Evolutionary conservation across 495 filamentous ascomycete species (phyloP).

Genomic region (Neurospora tetrasperma): DNA sequence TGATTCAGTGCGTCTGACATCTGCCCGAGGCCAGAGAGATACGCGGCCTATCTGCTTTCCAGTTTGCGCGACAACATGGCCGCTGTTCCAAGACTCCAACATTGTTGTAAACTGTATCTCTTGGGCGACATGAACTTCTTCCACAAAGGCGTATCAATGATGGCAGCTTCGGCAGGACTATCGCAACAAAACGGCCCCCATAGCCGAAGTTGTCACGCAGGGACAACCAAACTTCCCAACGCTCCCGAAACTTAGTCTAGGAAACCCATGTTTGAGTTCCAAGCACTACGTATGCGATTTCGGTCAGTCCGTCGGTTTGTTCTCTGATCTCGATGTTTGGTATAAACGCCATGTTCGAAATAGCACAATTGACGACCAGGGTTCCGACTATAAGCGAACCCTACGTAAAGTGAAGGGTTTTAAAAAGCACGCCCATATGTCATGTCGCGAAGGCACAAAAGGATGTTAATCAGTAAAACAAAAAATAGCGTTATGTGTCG

Average conservation of each 20-base stretch:
- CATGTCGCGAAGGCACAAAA: background rate
- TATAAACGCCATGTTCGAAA: background rate
- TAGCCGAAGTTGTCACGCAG: background rate
- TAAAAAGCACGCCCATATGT: background rate
- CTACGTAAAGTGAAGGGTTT: background rate
- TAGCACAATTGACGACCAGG: background rate
- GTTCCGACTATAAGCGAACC: background rate
- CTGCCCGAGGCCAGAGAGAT: background rate
- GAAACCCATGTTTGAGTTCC: background rate
- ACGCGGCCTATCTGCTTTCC: background rate
- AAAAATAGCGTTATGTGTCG: too few species aligned
- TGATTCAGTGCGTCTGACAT: background rate
- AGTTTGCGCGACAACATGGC: background rate
- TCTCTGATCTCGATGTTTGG: background rate
- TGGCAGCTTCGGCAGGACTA: background rate
- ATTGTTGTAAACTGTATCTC: background rate
- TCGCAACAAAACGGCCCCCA: background rate
- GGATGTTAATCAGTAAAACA: background rate
- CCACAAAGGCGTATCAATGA: background rate
- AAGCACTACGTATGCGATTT: background rate
- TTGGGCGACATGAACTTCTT: background rate
- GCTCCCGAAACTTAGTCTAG: background rate
- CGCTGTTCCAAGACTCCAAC: background rate
- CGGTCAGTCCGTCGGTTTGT: background rate
- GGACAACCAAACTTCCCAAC: background rate